Evolutionary conservation across 1,284 basidiomycete species (phyloP).

Genomic region (Stygiomarasmius scandens): DNA sequence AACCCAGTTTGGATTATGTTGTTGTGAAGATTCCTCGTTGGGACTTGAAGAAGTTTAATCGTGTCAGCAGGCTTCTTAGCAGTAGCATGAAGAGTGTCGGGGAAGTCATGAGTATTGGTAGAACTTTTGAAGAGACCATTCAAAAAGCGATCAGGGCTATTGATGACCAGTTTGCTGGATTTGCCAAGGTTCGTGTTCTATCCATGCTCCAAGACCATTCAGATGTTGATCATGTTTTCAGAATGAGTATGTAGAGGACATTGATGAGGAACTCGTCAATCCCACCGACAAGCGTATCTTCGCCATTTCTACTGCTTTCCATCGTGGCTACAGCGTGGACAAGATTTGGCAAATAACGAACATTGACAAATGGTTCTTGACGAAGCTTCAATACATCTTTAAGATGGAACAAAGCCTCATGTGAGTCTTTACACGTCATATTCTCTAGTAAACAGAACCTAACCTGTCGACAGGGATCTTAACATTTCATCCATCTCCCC

Average conservation of each 20-base stretch:
- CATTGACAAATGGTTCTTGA: slow-evolving; percentile 98
- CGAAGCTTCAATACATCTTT: slow-evolving; percentile 82
- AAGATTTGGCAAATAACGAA: slow-evolving; percentile 97
- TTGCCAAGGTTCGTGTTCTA: slow-evolving; percentile 68
- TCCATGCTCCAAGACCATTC: background rate
- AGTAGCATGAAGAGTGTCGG: slow-evolving; percentile 99
- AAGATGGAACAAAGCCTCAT: slow-evolving; percentile 77
- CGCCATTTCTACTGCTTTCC: slow-evolving; percentile 87
- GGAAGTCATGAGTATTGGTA: slow-evolving; percentile 98
- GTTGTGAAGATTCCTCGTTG: slow-evolving; percentile 99
- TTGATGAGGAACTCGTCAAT: slow-evolving; percentile 86
- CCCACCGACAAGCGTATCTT: slow-evolving; percentile 94
- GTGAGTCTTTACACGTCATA: slow-evolving; percentile 54
- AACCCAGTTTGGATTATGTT: slow-evolving; percentile 95
- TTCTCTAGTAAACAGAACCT: background rate
- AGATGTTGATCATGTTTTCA: slow-evolving; percentile 29
- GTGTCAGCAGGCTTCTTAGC: slow-evolving; percentile 86
- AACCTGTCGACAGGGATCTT: slow-evolving; percentile 49
- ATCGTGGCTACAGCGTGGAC: slow-evolving; percentile 90
- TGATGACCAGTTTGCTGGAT: slow-evolving; percentile 93
- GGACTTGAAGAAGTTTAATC: slow-evolving; percentile 97
- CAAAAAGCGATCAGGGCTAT: slow-evolving; percentile 98
- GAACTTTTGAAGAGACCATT: slow-evolving; percentile 97
- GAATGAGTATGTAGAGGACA: slow-evolving; percentile 83
- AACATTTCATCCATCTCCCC: slow-evolving; percentile 71